Conservation (phyloP, 2,329 filamentous ascomycete species). For the Apiospora rasikravindrae region DNA sequence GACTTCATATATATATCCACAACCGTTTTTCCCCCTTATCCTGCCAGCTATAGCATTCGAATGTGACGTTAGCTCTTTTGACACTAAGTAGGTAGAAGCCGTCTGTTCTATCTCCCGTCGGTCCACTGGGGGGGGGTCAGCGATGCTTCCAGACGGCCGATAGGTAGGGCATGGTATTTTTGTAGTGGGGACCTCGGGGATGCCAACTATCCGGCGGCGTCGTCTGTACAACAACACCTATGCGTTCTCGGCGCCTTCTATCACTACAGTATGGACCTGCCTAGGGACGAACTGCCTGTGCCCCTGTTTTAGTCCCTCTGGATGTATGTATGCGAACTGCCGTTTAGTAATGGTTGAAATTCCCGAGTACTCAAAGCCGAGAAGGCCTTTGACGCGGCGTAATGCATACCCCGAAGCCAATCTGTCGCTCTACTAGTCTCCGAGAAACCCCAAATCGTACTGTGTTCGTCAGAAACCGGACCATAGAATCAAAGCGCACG, state of each 20-base stretch:
- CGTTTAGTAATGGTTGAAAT: neutral
- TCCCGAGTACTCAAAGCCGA: too few relatives aligned
- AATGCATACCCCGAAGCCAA: neutral
- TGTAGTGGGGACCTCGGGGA: neutral
- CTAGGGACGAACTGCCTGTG: neutral
- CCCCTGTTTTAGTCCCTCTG: neutral
- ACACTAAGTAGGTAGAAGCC: neutral
- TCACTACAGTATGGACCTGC: too few relatives aligned
- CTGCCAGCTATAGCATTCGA: neutral
- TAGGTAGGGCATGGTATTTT: neutral
- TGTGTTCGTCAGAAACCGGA: neutral
- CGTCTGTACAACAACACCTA: neutral
- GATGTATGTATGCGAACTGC: neutral
- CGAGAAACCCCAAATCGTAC: neutral
- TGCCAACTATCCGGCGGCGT: neutral
- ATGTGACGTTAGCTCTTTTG: neutral
- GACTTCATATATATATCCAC: conserved; percentile 7
- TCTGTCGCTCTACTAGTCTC: neutral
- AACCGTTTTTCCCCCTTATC: neutral
- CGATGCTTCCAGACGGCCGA: neutral
- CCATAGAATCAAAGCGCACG: neutral
- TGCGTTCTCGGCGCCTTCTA: neutral
- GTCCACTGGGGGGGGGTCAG: neutral
- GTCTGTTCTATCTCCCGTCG: neutral
- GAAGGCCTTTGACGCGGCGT: neutral